Conservation (phyloP, 2,329 filamentous ascomycete species). For the Ceratocystis eucalypticola region DNA sequence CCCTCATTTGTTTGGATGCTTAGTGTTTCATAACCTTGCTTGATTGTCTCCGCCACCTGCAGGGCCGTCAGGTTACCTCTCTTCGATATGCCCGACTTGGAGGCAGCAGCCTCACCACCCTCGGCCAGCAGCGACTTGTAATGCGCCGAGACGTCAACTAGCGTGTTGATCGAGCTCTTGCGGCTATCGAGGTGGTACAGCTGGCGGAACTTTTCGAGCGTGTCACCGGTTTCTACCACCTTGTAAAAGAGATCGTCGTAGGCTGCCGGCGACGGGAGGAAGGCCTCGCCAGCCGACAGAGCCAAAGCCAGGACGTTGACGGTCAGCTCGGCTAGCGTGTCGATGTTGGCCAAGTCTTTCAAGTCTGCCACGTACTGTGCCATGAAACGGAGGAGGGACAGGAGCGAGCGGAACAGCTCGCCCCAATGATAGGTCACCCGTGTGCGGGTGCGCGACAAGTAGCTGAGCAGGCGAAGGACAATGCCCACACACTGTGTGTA, state of each 20-base stretch:
- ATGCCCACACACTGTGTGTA: conserved; percentile 75
- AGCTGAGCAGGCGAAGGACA: conserved; percentile 67
- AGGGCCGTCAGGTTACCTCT: conserved; percentile 48
- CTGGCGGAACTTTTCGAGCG: conserved; percentile 68
- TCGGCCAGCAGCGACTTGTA: conserved; percentile 71
- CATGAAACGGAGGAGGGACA: conserved; percentile 80
- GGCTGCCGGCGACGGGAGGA: conserved; percentile 70
- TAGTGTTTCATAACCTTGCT: conserved; percentile 89
- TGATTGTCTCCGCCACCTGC: conserved; percentile 83
- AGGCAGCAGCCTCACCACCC: conserved; percentile 27
- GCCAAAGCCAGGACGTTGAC: conserved; percentile 74
- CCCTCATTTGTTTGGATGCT: conserved; percentile 83
- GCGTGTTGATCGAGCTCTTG: conserved; percentile 65
- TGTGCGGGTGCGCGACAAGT: conserved; percentile 68
- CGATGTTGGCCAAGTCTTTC: conserved; percentile 52
- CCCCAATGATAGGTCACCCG: conserved; percentile 87
- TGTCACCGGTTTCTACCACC: conserved; percentile 78
- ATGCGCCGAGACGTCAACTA: conserved; percentile 70
- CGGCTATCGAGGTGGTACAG: conserved; percentile 51
- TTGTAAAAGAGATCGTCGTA: conserved; percentile 99
- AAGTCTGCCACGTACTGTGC: conserved; percentile 75
- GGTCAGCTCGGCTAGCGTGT: conserved; percentile 59
- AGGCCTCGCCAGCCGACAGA: conserved; percentile 75
- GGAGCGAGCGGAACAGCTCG: conserved; percentile 78
- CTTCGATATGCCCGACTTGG: neutral